Evolutionary conservation across 495 filamentous ascomycete genomes (phyloP).

Genomic region (Penicillium cataractarum): DNA sequence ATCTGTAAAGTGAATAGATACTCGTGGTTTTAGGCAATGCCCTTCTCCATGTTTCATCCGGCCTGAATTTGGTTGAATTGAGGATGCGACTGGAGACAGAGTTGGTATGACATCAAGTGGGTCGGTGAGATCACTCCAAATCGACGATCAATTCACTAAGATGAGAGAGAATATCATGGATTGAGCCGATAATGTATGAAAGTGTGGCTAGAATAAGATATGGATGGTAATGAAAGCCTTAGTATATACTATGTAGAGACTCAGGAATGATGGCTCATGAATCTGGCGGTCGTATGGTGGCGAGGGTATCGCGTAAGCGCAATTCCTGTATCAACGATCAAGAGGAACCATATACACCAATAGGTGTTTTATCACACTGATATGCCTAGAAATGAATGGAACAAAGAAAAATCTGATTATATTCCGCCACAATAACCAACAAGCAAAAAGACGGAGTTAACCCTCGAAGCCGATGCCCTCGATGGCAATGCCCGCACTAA

Average conservation of each 20-base stretch:
- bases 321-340: not conserved
- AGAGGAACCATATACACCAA: not conserved
- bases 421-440: not conserved
- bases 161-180: no score
- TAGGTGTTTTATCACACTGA: not conserved
- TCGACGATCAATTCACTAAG: not conserved
- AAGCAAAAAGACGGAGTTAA: not conserved
- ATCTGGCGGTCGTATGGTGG: not conserved
- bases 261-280: not conserved
- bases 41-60: not conserved
- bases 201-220: not conserved
- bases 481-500: slow-evolving; percentile 11
- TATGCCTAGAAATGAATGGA: not conserved
- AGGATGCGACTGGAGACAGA: not conserved
- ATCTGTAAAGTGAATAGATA: not conserved
- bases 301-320: not conserved
- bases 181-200: not conserved
- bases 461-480: not conserved
- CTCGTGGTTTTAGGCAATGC: not conserved
- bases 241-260: not conserved
- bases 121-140: slow-evolving; percentile 17
- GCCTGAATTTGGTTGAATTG: not conserved
- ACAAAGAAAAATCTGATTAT: not conserved
- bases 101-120: slow-evolving; percentile 29
- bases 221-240: not conserved